Conservation (phyloP, 208 protist species). For the Herpetomonas samuelpessoai region DNA sequence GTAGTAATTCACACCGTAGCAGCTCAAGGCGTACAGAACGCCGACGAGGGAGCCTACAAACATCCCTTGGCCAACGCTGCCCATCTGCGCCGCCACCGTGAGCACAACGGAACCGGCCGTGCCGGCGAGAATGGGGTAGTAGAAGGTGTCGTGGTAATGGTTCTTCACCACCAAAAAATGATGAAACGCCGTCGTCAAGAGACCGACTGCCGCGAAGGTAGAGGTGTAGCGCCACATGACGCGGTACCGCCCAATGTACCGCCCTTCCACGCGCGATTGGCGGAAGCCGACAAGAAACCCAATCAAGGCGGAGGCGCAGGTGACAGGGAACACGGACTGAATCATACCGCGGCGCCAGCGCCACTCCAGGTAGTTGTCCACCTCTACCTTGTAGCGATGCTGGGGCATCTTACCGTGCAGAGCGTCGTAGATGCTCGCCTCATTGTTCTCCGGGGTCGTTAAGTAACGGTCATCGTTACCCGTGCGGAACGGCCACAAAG, state of each 20-base stretch:
- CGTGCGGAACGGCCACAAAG: constrained; percentile 82
- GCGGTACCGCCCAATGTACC: constrained; percentile 74
- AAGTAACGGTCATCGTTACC: constrained; percentile 83
- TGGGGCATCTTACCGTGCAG: constrained; percentile 59
- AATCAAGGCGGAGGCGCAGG: constrained; percentile 52
- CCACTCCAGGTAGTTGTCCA: constrained; percentile 77
- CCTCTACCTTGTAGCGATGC: constrained; percentile 58
- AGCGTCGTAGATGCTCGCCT: constrained; percentile 69
- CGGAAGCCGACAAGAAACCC: constrained; percentile 72
- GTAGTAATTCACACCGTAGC: constrained; percentile 77
- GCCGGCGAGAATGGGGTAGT: constrained; percentile 72
- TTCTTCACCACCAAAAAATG: constrained; percentile 78
- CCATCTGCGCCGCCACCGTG: constrained; percentile 66
- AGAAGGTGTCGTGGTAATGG: constrained; percentile 71
- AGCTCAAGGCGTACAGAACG: constrained; percentile 65
- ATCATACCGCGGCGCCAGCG: constrained; percentile 77
- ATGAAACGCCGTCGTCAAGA: constrained; percentile 71
- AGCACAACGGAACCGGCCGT: constrained; percentile 41
- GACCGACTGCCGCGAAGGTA: constrained; percentile 65
- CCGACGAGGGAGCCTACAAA: constrained; percentile 71
- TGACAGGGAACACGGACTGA: constrained; percentile 76
- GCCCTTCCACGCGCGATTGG: constrained; percentile 66
- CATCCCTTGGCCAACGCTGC: constrained; percentile 58
- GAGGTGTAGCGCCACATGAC: constrained; percentile 83
- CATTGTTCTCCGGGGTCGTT: constrained; percentile 3